Evolutionary conservation across 495 filamentous ascomycete genomes (phyloP).

Genomic region (Chaetomium tenue): DNA sequence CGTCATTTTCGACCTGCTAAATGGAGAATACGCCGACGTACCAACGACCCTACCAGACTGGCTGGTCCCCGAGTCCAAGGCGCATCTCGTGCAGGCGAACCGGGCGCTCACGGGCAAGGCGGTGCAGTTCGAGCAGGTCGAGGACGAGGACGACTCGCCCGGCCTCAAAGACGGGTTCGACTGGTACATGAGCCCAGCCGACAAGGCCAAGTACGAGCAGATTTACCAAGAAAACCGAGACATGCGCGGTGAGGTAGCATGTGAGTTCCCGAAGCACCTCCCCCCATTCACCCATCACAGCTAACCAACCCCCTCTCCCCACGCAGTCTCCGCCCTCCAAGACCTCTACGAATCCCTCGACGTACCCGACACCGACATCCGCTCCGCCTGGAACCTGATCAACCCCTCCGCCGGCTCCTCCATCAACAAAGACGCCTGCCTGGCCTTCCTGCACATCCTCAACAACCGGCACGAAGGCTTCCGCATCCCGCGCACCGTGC

Average conservation of each 20-base stretch:
- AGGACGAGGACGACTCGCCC: conserved; percentile 71
- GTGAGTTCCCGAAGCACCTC: conserved; percentile 44
- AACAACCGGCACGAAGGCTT: conserved; percentile 93
- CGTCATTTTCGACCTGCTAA: conserved; percentile 92
- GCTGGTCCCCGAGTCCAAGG: conserved; percentile 94
- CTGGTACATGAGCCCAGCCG: conserved; percentile 95
- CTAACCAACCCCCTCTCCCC: conserved; percentile 6
- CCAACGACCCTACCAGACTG: conserved; percentile 83
- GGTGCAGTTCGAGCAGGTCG: conserved; percentile 74
- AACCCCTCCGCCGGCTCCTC: conserved; percentile 76
- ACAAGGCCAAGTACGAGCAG: conserved; percentile 90
- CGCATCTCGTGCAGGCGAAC: conserved; percentile 87
- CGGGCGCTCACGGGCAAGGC: conserved; percentile 74
- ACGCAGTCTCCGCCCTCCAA: conserved; percentile 70
- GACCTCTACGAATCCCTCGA: conserved; percentile 87
- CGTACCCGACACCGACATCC: conserved; percentile 92
- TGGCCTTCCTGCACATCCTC: conserved; percentile 94
- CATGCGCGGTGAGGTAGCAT: conserved; percentile 78
- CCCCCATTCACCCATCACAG: neutral
- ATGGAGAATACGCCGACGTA: conserved; percentile 88
- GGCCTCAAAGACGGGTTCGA: conserved; percentile 95
- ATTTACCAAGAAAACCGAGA: conserved; percentile 90
- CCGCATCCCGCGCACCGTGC: conserved; percentile 90
- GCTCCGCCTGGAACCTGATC: conserved; percentile 93
- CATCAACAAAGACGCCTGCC: conserved; percentile 90